Conservation (phyloP, 2,329 filamentous ascomycete genomes). For the Diaporthe australafricana region DNA sequence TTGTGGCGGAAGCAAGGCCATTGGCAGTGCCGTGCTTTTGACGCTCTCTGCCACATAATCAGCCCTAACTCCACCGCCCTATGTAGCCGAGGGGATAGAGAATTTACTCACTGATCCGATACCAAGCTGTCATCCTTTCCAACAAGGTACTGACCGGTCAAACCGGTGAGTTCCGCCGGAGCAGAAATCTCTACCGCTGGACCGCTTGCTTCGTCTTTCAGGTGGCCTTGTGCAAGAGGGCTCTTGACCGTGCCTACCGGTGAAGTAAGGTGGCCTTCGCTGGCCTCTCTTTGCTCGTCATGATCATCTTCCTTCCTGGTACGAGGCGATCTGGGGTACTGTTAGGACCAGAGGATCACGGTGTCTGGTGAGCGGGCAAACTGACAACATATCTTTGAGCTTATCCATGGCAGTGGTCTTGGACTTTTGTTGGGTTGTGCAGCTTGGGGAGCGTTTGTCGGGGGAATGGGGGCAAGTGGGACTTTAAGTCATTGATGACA, state of each 20-base stretch:
- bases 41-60: not conserved
- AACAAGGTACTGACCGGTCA: not conserved
- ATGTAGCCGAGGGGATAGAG: no score
- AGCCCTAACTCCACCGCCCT: not conserved
- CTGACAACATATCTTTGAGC: not conserved
- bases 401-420: not conserved
- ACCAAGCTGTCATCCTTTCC: conserved; percentile 8
- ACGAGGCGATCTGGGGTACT: not conserved
- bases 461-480: no score
- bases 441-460: no score
- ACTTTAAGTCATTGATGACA: no score
- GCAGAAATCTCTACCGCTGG: not conserved
- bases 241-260: not conserved
- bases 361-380: not conserved
- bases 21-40: conserved; percentile 7
- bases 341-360: not conserved
- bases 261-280: not conserved
- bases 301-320: not conserved
- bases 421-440: not conserved
- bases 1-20: not conserved
- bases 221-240: not conserved
- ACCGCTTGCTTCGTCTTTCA: not conserved
- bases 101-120: not conserved
- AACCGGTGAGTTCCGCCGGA: conserved; percentile 1
- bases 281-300: not conserved